Evolutionary conservation across 1,284 basidiomycete species (phyloP), one percentile per base, ranked within the genome.

Genomic region (Fomitopsis pinicola): DNA sequence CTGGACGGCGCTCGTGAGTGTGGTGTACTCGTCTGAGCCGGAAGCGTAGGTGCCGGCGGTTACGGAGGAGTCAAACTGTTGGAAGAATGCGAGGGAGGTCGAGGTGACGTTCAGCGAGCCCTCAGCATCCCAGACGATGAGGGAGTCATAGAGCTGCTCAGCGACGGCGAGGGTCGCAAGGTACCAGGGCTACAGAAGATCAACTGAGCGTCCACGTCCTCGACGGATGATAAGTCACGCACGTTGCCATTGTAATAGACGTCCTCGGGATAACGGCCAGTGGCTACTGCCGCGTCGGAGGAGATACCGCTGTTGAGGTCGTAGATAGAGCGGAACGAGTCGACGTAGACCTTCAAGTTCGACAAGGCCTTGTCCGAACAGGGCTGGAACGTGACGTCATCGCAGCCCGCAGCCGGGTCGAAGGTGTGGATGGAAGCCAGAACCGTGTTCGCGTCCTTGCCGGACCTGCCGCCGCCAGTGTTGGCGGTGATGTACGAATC

Each of bases 321-420:
- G 63, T 85, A 86, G 53, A 84, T 72, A 28, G 72, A 67, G 30
- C 83, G 76, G 78, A 86, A 86, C 0, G 81, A 74, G 63, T 86
- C 80, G 59, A 83, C 78, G 62, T 82, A 83, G 9, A 77, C 75
- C 65, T 81, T 79, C 48, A 84, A 73, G 64, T 80, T 85, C 0
- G 83, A 77, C 44, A 86, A 76, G 0, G 84, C 84, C 63, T 76
- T 77, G 71, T 85, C 82, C 0, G 84, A 86, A 67, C 84, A 86
- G 1, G 85, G 85, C 68, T 86, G 84, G 76, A 83, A 85, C 1
- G 83, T 84, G 7, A 67, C 67, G 0, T 76, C 67, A 59, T 84
- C 82, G 64, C 83, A 85, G 19, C 78, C 82, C 1, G 84, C 81
- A 22, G 73, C 67, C 42, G 75, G 66, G 61, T 84, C 82, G 68